Percentiles rank a stretch among this genome's conserved stretches.
Conservation (phyloP, 768 basidiomycete species). For the Suillus clintonianus region DNA sequence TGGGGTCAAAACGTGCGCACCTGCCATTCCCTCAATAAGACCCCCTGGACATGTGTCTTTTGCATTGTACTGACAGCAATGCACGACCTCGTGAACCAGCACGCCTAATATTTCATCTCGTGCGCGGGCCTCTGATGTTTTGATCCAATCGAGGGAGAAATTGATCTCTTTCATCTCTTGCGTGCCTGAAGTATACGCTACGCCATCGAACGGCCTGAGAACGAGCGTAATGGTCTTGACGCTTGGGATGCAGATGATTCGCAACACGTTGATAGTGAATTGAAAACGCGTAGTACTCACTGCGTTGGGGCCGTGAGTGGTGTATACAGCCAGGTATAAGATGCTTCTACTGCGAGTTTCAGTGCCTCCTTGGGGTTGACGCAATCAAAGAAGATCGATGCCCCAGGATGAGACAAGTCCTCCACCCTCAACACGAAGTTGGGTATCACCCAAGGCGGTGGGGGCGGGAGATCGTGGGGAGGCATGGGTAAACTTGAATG, state of each 20-base stretch:
- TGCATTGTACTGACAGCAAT: conserved; percentile 75
- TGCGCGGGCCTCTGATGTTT: conserved; percentile 40
- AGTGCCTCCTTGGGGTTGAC: conserved; percentile 45
- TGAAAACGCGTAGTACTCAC: conserved; percentile 35
- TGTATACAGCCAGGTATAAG: conserved; percentile 45
- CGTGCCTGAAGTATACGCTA: conserved; percentile 58
- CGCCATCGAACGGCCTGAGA: conserved; percentile 66
- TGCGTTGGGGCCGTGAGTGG: conserved; percentile 46
- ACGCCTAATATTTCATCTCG: conserved; percentile 71
- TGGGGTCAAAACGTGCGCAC: conserved; percentile 35
- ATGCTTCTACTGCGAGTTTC: conserved; percentile 39
- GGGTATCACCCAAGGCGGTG: conserved; percentile 55
- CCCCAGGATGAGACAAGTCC: conserved; percentile 61
- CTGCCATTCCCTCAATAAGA: conserved; percentile 79
- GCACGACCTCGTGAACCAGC: conserved; percentile 74
- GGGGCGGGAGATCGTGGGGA: conserved; percentile 14
- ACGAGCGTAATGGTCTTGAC: conserved; percentile 58
- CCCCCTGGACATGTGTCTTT: conserved; percentile 64
- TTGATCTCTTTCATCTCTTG: conserved; percentile 71
- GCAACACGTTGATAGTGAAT: conserved; percentile 11
- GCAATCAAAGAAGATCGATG: conserved; percentile 52
- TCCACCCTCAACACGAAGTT: conserved; percentile 56
- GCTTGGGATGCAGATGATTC: conserved; percentile 29
- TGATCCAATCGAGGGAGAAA: conserved; percentile 67
- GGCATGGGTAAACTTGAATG: conserved; percentile 17